A percentile compares a stretch with the other conserved stretches of the same genome.
phyloP scores from a whole-genome alignment of 1,139 yeast species.

The Geotrichum candidum region DNA sequence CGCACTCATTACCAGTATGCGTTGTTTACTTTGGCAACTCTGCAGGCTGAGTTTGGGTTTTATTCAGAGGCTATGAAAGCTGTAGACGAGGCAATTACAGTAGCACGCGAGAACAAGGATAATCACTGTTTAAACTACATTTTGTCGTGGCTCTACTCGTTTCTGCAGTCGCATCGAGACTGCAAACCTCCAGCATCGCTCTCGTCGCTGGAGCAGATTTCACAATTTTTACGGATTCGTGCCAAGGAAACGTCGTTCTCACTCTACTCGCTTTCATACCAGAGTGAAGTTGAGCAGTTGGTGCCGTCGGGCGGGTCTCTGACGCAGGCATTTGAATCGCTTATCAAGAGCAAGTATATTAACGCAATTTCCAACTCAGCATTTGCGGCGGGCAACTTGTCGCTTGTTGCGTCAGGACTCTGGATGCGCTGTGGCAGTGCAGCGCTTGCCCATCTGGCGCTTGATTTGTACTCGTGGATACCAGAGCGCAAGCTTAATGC shows the following conservation, averaged over 20 bases:
- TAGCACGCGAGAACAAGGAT: conserved; percentile 83
- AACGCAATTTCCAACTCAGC: conserved; percentile 38
- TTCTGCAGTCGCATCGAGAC: conserved; percentile 61
- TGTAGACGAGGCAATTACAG: conserved; percentile 80
- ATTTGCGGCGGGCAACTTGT: conserved; percentile 26
- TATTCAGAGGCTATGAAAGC: conserved; percentile 71
- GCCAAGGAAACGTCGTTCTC: conserved; percentile 48
- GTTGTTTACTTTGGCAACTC: conserved; percentile 64
- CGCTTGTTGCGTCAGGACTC: conserved; percentile 28
- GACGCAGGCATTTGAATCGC: conserved; percentile 45
- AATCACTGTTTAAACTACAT: conserved; percentile 65
- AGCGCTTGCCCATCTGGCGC: conserved; percentile 21
- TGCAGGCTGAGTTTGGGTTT: conserved; percentile 73
- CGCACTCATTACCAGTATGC: conserved; percentile 76
- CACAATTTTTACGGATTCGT: conserved; percentile 56
- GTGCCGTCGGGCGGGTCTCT: conserved; percentile 49
- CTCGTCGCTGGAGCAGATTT: conserved; percentile 50
- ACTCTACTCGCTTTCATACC: conserved; percentile 54
- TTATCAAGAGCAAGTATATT: conserved; percentile 50
- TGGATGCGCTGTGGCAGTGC: conserved; percentile 28
- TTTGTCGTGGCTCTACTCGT: conserved; percentile 73
- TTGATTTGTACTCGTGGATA: conserved; percentile 17
- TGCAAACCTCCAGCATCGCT: conserved; percentile 24
- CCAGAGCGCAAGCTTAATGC: conserved; percentile 14
- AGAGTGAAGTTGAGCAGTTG: conserved; percentile 51